These are phyloP conservation scores for Blakeslea trispora DNA, from an alignment of 371 early-diverging fungal genomes.

Conservation along the genomic window DNA sequence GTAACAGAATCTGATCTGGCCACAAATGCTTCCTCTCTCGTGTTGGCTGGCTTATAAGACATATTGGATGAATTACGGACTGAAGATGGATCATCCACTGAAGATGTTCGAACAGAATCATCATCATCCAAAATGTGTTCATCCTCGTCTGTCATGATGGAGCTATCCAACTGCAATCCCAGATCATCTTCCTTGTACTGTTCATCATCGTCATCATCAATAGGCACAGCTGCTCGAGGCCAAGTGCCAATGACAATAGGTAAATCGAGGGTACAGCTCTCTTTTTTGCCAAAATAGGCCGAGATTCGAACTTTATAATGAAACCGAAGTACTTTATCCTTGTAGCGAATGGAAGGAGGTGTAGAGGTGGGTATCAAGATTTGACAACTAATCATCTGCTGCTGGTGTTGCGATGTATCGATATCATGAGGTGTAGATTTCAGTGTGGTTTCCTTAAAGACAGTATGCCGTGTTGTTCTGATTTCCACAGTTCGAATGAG, in stretches of 20 bases:
- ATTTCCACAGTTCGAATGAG: constrained; percentile 42
- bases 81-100: constrained; percentile 6
- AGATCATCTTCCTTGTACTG: constrained; percentile 12
- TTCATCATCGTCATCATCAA: constrained; percentile 48
- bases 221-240: constrained; percentile 49
- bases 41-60: constrained; percentile 3
- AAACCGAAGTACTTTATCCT: constrained; percentile 37
- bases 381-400: constrained; percentile 31
- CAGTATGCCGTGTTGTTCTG: constrained; percentile 24
- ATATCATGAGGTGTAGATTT: constrained; percentile 16
- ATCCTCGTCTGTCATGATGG: not conserved
- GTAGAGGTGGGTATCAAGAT: constrained; percentile 48
- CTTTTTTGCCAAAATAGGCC: constrained; percentile 14
- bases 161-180: not conserved
- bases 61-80: constrained; percentile 5
- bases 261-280: constrained; percentile 27
- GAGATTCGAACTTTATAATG: constrained; percentile 39
- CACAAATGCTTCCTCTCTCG: constrained; percentile 14
- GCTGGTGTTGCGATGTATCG: constrained; percentile 12
- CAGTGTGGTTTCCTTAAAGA: constrained; percentile 22
- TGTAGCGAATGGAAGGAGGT: constrained; percentile 45
- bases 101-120: constrained; percentile 12
- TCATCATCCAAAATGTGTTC: constrained; percentile 8
- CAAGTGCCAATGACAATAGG: constrained; percentile 51
- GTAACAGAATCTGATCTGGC: constrained; percentile 34